These are phyloP conservation scores for Xenoacremonium recifei DNA, from an alignment of 2,329 filamentous ascomycete species.

Conservation along the genomic window DNA sequence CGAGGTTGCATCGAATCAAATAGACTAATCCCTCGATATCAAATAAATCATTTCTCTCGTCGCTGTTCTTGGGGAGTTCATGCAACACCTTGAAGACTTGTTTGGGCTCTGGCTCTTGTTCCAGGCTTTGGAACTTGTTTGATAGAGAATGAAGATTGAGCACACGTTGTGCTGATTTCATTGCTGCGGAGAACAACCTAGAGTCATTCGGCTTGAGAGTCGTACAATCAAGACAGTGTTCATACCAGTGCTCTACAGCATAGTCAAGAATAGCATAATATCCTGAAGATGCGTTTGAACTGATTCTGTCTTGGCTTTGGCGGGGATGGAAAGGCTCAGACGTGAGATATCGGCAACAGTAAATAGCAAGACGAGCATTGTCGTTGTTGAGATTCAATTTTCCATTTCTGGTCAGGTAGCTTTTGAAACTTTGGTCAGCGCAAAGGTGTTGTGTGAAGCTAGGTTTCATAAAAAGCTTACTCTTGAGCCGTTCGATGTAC, in stretches of 20 bases:
- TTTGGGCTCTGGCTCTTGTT: too few relatives aligned
- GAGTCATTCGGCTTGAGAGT: background rate
- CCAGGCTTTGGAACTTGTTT: background rate
- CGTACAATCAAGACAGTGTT: slow-evolving; percentile 1
- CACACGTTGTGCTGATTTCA: background rate
- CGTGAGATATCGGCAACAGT: slow-evolving; percentile 6
- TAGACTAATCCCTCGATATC: slow-evolving; percentile 3
- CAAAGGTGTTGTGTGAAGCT: background rate
- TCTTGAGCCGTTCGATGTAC: slow-evolving; percentile 8
- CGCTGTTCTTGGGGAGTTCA: background rate
- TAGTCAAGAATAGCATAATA: slow-evolving; percentile 11
- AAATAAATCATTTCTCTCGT: slow-evolving; percentile 1
- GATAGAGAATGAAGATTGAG: background rate
- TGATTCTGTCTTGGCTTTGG: background rate
- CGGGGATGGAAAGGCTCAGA: slow-evolving; percentile 5
- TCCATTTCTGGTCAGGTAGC: slow-evolving; percentile 2
- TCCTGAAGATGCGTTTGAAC: background rate
- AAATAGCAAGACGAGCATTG: slow-evolving; percentile 2
- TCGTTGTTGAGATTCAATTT: background rate
- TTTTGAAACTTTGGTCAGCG: background rate
- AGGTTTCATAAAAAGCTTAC: background rate
- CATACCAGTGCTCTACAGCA: slow-evolving; percentile 9
- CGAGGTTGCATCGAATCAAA: slow-evolving; percentile 6
- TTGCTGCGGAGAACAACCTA: background rate
- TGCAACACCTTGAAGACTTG: background rate